Evolutionary conservation across 257 asterid genomes (phyloP), one percentile per base, ranked within the genome.

Genomic region (Capsicum chinense): DNA sequence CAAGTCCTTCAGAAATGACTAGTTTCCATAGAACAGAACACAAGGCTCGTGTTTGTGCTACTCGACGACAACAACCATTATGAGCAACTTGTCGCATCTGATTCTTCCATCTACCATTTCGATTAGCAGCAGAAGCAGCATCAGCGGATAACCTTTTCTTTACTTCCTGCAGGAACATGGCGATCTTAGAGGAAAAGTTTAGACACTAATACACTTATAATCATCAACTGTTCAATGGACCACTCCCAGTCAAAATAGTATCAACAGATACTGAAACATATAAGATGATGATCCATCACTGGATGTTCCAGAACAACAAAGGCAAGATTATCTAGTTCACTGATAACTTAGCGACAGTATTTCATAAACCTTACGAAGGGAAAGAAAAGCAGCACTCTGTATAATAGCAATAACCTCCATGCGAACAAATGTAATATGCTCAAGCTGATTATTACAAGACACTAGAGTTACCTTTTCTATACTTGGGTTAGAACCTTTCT

Each of bases 61-160:
- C 99, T 87, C 99, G 91, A 57, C 95, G 92, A 87, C 99, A 95
- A 89, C 99, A 95, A 79, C 99, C 99, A 90, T 94, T 92, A 85
- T 93, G 97, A 21, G 99, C 98, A 87, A 94, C 99, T 85, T 91
- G 88, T 60, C 96, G 94, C 85, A 88, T 93, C 88, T 96, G 99
- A 93, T 96, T 94, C 92, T 93, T 94, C 99, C 98, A 96, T 88
- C 99, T 90, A 86, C 99, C 99, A 84, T 87, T 88, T 80, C 94
- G 88, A 73, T 86, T 92, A 85, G 98, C 97, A 47, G 97, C 88
- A 83, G 98, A 98, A 67, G 91, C 97, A 85, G 93, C 97, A 86
- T 93, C 98, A 87, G 90, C 86, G 76, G 98, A 91, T 88, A 96
- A 89, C 90, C 99, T 93, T 90, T 90, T 96, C 90, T 93, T 94